Evolutionary conservation across 352 stramenopile genomes (phyloP), one percentile per base, ranked within the genome.

Genomic region (Blastocystis sp.): DNA sequence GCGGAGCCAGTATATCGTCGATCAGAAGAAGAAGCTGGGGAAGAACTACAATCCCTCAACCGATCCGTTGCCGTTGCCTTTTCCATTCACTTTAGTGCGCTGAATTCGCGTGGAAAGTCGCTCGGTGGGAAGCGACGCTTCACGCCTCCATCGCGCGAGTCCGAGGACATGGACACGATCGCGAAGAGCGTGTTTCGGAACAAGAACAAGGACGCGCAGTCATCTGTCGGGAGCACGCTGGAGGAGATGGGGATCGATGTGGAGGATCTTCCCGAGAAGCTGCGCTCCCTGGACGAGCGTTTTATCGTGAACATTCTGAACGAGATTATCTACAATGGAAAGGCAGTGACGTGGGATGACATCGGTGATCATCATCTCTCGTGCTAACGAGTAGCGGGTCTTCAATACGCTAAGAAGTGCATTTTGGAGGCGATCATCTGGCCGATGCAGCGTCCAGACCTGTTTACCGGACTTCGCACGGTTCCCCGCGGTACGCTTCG

Each of bases 371-470:
- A 24, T 38, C 27, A 3, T 38, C 0, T 34, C 36, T 27, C 18
- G 1, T 9, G 4, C 24, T 51, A 8, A 71, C 16, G 24, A 24
- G 32, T 44, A 87, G 95, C 96, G 67, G 96, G 96, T 0, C 90
- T 99, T 61, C 89, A 94, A 24, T 95, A 97, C 88, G 96, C 95
- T 1, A 99, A 99, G 87, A 92, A 96, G 73, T 97, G 94, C 40
- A 92, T 99, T 34, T 93, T 95, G 78, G 96, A 99, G 90, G 89
- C 98, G 18, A 94, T 99, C 14, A 97, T 97, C 86, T 97, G 94
- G 94, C 96, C 96, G 0, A 98, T 98, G 94, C 92, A 93, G 67
- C 92, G 94, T 18, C 95, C 96, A 40, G 95, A 98, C 87, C 92
- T 99, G 11, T 99, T 99, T 88, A 97, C 92, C 0, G 95, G 95